phyloP scores from a whole-genome alignment of 768 basidiomycete genomes.

The Cyclocybe aegerita region DNA sequence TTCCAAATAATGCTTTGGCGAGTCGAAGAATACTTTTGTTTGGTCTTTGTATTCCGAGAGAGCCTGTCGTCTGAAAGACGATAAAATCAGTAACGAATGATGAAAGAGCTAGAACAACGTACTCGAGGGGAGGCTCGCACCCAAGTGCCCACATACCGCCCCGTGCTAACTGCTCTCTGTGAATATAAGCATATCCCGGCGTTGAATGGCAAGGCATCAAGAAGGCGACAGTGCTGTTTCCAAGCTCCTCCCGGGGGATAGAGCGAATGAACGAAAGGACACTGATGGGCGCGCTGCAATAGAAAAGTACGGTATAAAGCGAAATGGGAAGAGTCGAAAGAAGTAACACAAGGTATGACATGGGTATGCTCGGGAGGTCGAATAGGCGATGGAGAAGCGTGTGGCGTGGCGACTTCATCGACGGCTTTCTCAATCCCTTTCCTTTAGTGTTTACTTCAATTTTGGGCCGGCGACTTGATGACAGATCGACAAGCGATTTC shows the following conservation, averaged over 20 bases:
- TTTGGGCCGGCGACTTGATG: not conserved
- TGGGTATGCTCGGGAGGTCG: constrained; percentile 32
- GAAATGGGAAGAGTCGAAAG: constrained; percentile 58
- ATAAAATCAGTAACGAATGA: constrained; percentile 7
- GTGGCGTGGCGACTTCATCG: not conserved
- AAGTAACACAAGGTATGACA: constrained; percentile 39
- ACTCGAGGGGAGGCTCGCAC: constrained; percentile 92
- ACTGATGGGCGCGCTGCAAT: constrained; percentile 76
- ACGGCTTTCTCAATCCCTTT: not conserved
- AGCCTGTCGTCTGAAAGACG: constrained; percentile 43
- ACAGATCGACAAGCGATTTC: constrained; percentile 60
- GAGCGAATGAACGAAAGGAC: constrained; percentile 69
- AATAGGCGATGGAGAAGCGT: constrained; percentile 7
- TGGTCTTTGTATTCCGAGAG: constrained; percentile 70
- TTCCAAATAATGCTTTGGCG: constrained; percentile 65
- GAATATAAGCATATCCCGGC: constrained; percentile 88
- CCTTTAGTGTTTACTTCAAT: not conserved
- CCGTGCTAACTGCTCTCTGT: constrained; percentile 60
- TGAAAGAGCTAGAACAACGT: constrained; percentile 26
- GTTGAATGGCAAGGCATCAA: constrained; percentile 98
- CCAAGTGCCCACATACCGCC: constrained; percentile 80
- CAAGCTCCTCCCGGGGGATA: constrained; percentile 48
- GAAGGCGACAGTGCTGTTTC: constrained; percentile 58
- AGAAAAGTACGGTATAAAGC: constrained; percentile 71
- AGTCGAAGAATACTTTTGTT: constrained; percentile 75